Evolutionary conservation across 495 filamentous ascomycete species (phyloP), one percentile per base, ranked within the genome.

Genomic region (Penicillium paradoxum): DNA sequence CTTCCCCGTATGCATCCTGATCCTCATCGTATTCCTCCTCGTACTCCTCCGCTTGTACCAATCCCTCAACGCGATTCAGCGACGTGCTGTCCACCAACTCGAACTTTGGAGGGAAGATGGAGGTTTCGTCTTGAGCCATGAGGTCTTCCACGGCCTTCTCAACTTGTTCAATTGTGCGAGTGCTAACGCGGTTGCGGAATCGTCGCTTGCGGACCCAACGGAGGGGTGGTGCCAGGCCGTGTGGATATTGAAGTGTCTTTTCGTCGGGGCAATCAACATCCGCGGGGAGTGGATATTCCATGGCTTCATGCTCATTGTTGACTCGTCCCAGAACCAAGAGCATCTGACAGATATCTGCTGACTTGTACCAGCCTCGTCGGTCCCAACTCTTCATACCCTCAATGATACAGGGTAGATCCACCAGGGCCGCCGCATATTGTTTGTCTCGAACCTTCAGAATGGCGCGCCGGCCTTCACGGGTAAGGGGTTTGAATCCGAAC

Each of bases 331-430:
- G 78, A 0, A 97, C 87, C 27, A 95, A 71, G 3, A 97, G 76
- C 89, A 99, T 96, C 75, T 99, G 95, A 54, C 86, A 93, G 7
- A 99, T 83, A 70, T 99, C 95, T 3, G 88, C 88, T 4, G 85
- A 87, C 71, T 99, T 99, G 74, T 90, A 91, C 82, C 91, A 93
- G 19, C 84, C 81, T 53, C 86, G 89, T 64, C 85, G 86, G 61
- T 97, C 93, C 86, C 93, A 96, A 46, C 86, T 91, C 72, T 99
- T 99, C 85, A 95, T 95, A 8, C 85, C 87, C 69, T 99, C 93
- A 2, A 95, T 83, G 51, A 99, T 86, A 56, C 86, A 92, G 0
- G 93, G 93, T 10, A 99, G 74, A 54, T 97, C 92, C 6, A 97
- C 86, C 45, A 97, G 70, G 6, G 83, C 73, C 18, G 89, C 91